Evolutionary conservation across 148 eudicot species (phyloP).

Genomic region (Cornus controversa): DNA sequence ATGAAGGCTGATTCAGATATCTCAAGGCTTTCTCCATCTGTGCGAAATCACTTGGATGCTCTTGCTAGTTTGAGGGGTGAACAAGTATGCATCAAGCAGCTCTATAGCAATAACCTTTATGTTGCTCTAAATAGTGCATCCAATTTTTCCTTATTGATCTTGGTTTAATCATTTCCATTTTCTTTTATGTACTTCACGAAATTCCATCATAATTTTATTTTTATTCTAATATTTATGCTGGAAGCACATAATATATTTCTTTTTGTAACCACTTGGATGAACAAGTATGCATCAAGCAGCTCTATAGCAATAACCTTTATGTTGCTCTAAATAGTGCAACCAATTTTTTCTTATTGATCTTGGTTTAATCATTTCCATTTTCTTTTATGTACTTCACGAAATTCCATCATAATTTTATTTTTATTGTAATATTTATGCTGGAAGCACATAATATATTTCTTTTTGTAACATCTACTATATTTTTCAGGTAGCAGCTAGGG

Average conservation of each 20-base stretch:
- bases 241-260: not conserved
- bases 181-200: not conserved
- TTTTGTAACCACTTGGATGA: slow-evolving; percentile 68
- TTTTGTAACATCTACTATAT: slow-evolving; percentile 4
- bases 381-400: not conserved
- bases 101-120: not conserved
- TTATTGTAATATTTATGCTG: no score
- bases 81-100: slow-evolving; percentile 51
- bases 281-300: slow-evolving; percentile 57
- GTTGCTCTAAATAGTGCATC: not conserved
- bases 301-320: not conserved
- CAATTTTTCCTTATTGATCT: not conserved
- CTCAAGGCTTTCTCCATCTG: slow-evolving; percentile 63
- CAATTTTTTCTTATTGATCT: not conserved
- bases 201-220: not conserved
- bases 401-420: not conserved
- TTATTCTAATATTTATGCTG: no score
- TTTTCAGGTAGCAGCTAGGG: slow-evolving; percentile 89
- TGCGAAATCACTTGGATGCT: slow-evolving; percentile 75
- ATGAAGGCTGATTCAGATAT: slow-evolving; percentile 74
- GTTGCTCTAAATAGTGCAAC: not conserved
- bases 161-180: not conserved
- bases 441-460: not conserved
- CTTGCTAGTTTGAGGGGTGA: slow-evolving; percentile 97
- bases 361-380: not conserved